Conservation (phyloP, 2,329 filamentous ascomycete species). For the Raffaelea albimanens region DNA sequence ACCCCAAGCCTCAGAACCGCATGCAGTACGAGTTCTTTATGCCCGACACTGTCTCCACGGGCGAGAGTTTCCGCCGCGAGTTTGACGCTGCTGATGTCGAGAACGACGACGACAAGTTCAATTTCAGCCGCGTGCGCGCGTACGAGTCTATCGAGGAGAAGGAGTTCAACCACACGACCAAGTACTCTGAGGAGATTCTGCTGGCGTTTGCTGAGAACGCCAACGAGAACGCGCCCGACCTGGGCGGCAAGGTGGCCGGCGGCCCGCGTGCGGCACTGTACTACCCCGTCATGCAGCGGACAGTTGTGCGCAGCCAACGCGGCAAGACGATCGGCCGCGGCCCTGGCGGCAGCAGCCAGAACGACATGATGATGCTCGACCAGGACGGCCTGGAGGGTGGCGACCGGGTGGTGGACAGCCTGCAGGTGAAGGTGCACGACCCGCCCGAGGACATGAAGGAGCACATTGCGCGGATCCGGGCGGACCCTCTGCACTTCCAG, state of each 20-base stretch:
- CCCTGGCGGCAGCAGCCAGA: conserved; percentile 20
- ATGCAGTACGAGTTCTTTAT: conserved; percentile 63
- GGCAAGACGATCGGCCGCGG: conserved; percentile 53
- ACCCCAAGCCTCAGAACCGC: conserved; percentile 45
- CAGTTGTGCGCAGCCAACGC: conserved; percentile 51
- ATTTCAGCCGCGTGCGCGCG: conserved; percentile 50
- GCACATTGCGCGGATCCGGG: conserved; percentile 43
- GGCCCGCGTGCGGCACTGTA: conserved; percentile 53
- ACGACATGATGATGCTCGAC: conserved; percentile 26
- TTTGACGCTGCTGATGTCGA: conserved; percentile 50
- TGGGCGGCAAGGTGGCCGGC: conserved; percentile 27
- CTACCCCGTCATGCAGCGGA: conserved; percentile 59
- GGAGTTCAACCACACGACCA: conserved; percentile 45
- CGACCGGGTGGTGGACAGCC: conserved; percentile 42
- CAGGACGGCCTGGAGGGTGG: conserved; percentile 24
- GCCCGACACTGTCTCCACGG: conserved; percentile 35
- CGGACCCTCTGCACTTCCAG: conserved; percentile 40
- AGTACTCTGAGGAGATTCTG: conserved; percentile 56
- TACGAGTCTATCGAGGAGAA: conserved; percentile 55
- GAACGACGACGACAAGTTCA: conserved; percentile 42
- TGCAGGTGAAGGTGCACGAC: conserved; percentile 46
- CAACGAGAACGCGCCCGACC: conserved; percentile 14
- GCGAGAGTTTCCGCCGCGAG: conserved; percentile 47
- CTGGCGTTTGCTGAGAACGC: conserved; percentile 47
- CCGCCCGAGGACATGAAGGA: conserved; percentile 42